Evolutionary conservation across 2,329 filamentous ascomycete genomes (phyloP).

Genomic region (Daldinia sp.): DNA sequence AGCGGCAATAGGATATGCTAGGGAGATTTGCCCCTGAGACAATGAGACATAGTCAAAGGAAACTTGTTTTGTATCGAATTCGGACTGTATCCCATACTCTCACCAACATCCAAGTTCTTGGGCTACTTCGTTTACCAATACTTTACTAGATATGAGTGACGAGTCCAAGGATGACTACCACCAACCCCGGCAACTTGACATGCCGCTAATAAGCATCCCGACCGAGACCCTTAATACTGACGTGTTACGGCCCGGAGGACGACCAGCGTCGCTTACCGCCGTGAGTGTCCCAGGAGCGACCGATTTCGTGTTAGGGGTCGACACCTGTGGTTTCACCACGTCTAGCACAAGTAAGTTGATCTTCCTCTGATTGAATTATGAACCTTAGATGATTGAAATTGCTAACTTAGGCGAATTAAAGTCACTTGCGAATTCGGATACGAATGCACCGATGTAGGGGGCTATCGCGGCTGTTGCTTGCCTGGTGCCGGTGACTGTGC

Average conservation of each 20-base stretch:
- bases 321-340: conserved; percentile 45
- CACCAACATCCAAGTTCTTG: not conserved
- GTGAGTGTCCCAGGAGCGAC: conserved; percentile 14
- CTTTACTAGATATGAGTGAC: conserved; percentile 35
- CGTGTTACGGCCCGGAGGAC: conserved; percentile 5
- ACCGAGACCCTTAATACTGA: conserved; percentile 25
- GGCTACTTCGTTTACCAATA: not conserved
- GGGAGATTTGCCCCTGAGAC: conserved; percentile 24
- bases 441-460: conserved; percentile 42
- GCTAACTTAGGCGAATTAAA: conserved; percentile 26
- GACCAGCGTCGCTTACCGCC: conserved; percentile 34
- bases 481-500: conserved; percentile 36
- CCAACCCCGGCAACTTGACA: conserved; percentile 31
- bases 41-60: conserved; percentile 37
- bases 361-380: not conserved
- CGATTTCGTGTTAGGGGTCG: conserved; percentile 37
- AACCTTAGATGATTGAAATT: not conserved
- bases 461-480: conserved; percentile 43
- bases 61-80: conserved; percentile 2
- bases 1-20: not conserved
- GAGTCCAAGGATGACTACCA: conserved; percentile 31
- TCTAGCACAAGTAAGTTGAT: conserved; percentile 39
- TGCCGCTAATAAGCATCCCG: conserved; percentile 39
- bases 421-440: conserved; percentile 44
- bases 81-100: not conserved